These are phyloP conservation scores for Leccinellum albellum DNA, from an alignment of 768 basidiomycete genomes.

Conservation along the genomic window DNA sequence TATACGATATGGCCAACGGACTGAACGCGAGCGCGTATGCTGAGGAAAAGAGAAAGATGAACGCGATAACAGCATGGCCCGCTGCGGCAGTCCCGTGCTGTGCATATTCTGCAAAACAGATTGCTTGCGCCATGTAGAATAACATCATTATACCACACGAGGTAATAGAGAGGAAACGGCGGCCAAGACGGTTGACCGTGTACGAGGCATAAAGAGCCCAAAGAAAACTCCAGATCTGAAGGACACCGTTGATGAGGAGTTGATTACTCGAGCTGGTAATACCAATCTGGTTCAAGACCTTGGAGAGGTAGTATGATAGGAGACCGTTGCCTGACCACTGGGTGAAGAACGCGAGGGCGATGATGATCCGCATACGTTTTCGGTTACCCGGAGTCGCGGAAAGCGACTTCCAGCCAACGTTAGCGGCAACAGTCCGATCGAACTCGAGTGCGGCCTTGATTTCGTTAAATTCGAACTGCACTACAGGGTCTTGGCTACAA, in stretches of 20 bases:
- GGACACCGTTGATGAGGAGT: constrained; percentile 56
- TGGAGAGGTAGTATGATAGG: constrained; percentile 70
- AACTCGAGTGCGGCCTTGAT: constrained; percentile 77
- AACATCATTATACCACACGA: constrained; percentile 56
- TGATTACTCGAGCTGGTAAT: constrained; percentile 51
- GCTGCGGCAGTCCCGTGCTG: constrained; percentile 40
- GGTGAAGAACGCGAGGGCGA: constrained; percentile 65
- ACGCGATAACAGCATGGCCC: constrained; percentile 45
- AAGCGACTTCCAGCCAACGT: constrained; percentile 67
- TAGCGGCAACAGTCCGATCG: constrained; percentile 55
- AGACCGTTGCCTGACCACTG: constrained; percentile 78
- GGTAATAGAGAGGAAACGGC: constrained; percentile 61
- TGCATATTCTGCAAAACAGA: constrained; percentile 57
- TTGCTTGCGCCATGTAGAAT: constrained; percentile 66
- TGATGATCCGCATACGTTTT: constrained; percentile 62
- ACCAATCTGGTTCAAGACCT: constrained; percentile 63
- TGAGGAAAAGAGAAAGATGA: constrained; percentile 57
- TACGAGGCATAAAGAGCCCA: constrained; percentile 14
- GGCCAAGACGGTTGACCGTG: constrained; percentile 57
- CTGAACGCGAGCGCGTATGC: constrained; percentile 71
- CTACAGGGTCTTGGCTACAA: constrained; percentile 55
- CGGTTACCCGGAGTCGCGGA: constrained; percentile 64
- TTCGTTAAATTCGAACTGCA: constrained; percentile 73
- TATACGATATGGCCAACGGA: constrained; percentile 60
- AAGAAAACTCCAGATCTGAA: constrained; percentile 44